Evolutionary conservation across 306 rosid species (phyloP).

Genomic region (Prunus davidiana): DNA sequence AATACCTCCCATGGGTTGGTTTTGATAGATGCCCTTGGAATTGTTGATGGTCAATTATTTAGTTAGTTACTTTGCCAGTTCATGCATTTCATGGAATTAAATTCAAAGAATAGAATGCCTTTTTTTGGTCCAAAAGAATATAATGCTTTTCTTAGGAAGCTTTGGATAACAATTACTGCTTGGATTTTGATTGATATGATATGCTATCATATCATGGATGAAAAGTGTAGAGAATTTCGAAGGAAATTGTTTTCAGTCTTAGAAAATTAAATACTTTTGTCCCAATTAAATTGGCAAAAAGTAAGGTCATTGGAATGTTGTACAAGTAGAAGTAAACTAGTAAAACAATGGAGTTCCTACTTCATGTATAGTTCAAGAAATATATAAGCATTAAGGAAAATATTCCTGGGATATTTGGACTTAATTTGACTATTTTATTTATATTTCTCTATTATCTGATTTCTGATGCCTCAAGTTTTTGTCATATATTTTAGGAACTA

Average conservation of each 20-base stretch:
- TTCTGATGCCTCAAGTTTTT: constrained; percentile 26
- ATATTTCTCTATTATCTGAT: constrained; percentile 19
- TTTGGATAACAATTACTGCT: neutral
- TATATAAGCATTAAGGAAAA: neutral
- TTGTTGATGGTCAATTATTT: neutral
- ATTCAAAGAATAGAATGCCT: neutral
- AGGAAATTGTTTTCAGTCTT: neutral
- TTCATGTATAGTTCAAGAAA: neutral
- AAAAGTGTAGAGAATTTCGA: neutral
- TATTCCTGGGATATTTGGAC: neutral
- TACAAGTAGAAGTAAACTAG: constrained; percentile 3
- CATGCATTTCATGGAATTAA: neutral
- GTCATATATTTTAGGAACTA: constrained; percentile 57
- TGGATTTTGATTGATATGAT: neutral
- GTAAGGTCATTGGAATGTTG: neutral
- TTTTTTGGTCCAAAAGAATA: neutral
- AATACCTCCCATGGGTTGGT: neutral
- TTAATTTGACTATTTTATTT: neutral
- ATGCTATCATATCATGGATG: neutral
- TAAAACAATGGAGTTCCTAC: neutral
- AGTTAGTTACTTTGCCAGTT: neutral
- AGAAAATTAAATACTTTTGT: neutral
- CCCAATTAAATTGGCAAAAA: neutral
- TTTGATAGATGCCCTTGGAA: neutral
- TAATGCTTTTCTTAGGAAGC: neutral